Evolutionary conservation across 345 rosid genomes (phyloP), one percentile per base, ranked within the genome.

Genomic region (Chamaenerion angustifolium): DNA sequence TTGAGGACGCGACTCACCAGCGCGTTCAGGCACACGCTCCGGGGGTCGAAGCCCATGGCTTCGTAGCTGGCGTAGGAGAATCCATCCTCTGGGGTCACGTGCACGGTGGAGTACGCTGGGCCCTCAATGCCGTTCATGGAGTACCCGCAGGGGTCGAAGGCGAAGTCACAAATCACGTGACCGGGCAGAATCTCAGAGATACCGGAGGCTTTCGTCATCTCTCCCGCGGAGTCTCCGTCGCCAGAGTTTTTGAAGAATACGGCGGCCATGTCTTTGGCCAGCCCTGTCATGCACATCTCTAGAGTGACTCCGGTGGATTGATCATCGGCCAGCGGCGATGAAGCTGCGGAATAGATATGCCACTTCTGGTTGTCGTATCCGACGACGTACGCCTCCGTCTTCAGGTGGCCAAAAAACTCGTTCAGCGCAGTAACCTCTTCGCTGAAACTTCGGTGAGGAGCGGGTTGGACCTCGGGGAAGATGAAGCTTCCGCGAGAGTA

Each of bases 251-350:
- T 67, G 68, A 43, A 67, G 60, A 74, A 74, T 10, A 67, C 70
- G 43, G 65, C 59, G 8, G 73, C 72, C 42, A 45, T 48, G 23
- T 52, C 59, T 43, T 58, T 58, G 56, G 67, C 73, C 63, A 74
- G 48, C 17, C 70, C 79, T 45, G 76, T 70, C 79, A 74, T 67
- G 60, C 79, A 74, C 65, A 74, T 65, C 52, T 74, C 79, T 16
- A 70, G 48, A 1, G 76, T 67, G 59, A 64, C 50, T 18, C 13
- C 50, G 6, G n/a, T 27, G 2, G 50, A 58, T 43, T 52, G 37
- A 16, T 57, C 52, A 17, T 25, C 27, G 2, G 25, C 19, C 12
- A 9, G 13, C 11, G 14, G 16, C n/a, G 10, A 3, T 9, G 37
- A 15, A 43, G 59, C 43, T 17, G 77, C 77, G 40, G 77, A 61